Conservation (phyloP, 139 green algal species). For the Penium margaritaceum region DNA sequence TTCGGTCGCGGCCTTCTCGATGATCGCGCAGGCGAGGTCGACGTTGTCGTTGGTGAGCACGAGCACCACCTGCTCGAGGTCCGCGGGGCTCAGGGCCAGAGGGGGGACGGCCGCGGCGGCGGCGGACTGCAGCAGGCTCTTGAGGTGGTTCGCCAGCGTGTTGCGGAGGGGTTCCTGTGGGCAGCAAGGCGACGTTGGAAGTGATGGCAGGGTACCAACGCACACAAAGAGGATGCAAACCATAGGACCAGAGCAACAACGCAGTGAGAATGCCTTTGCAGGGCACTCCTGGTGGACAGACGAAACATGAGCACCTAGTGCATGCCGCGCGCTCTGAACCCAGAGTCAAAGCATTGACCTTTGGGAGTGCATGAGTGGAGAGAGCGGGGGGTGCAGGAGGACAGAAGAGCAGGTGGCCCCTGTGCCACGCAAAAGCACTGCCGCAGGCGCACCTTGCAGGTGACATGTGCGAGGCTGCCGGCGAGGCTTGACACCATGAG, state of each 20-base stretch:
- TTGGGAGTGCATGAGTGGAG: no score
- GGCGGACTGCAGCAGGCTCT: constrained; percentile 61
- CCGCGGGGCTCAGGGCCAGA: constrained; percentile 21
- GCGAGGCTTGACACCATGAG: constrained; percentile 85
- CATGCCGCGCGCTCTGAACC: no score
- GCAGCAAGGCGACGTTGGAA: background rate
- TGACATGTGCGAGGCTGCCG: constrained; percentile 86
- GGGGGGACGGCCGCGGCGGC: background rate
- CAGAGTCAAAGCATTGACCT: no score
- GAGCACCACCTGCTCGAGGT: constrained; percentile 54
- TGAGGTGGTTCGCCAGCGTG: constrained; percentile 68
- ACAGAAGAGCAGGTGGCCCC: no score
- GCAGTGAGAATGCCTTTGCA: no score
- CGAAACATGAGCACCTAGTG: no score
- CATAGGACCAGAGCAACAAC: no score
- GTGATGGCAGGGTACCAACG: background rate
- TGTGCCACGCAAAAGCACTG: no score
- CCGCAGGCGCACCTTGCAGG: constrained; percentile 67
- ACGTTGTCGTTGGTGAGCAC: constrained; percentile 83
- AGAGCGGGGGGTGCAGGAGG: no score
- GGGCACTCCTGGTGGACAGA: no score
- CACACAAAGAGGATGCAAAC: no score
- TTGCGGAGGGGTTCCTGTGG: constrained; percentile 76
- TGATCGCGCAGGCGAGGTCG: constrained; percentile 85
- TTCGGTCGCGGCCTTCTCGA: constrained; percentile 88